Conservation (phyloP, 805 yeast species). For the Lipomyces japonicus region DNA sequence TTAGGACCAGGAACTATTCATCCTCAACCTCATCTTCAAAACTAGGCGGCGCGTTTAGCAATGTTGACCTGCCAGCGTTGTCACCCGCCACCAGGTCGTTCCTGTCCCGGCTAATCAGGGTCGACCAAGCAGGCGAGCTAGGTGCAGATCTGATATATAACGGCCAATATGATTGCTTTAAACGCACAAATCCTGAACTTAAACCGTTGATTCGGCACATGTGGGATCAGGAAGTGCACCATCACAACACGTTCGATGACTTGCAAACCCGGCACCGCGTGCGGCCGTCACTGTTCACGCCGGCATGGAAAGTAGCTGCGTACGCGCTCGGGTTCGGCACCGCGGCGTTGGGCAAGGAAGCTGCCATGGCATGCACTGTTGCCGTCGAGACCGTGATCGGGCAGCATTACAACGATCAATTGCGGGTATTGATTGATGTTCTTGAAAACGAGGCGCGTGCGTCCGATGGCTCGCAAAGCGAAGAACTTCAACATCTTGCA, state of each 20-base stretch:
- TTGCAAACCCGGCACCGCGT: constrained; percentile 75
- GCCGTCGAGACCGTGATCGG: constrained; percentile 99
- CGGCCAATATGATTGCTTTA: constrained; percentile 80
- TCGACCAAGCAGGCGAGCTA: constrained; percentile 96
- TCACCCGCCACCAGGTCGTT: constrained; percentile 15
- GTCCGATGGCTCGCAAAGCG: constrained; percentile 38
- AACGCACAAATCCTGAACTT: constrained; percentile 65
- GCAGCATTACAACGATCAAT: constrained; percentile 86
- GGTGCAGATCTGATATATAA: constrained; percentile 92
- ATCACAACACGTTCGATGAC: constrained; percentile 76
- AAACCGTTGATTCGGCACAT: constrained; percentile 82
- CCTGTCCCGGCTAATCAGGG: constrained; percentile 51
- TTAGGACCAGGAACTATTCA: too few species aligned
- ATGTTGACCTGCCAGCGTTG: constrained; percentile 15
- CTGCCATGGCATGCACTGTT: constrained; percentile 99
- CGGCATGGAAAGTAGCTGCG: constrained; percentile 91
- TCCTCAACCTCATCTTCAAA: too few species aligned
- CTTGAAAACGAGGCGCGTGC: constrained; percentile 14
- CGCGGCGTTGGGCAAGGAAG: constrained; percentile 83
- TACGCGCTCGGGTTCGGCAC: constrained; percentile 80
- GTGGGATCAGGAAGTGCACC: constrained; percentile 98
- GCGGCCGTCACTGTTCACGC: constrained; percentile 87
- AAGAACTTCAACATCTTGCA: background rate
- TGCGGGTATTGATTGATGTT: constrained; percentile 53
- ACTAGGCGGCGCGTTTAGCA: too few species aligned